Base-by-base conservation (phyloP, 352 stramenopile species). In the Phytopythium mirpurense region DNA sequence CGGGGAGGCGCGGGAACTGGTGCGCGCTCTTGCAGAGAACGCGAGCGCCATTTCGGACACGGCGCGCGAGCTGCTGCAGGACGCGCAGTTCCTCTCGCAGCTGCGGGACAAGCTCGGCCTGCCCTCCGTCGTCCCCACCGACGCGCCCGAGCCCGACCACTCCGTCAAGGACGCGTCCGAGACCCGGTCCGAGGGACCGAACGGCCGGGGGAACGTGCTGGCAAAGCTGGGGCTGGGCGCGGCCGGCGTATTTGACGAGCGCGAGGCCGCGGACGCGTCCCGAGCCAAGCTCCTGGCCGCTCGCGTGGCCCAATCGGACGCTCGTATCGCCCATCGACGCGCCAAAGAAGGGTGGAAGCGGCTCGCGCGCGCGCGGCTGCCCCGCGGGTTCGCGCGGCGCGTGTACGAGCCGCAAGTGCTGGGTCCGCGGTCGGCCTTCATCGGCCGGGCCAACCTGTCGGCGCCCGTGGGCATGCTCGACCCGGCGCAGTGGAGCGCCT, bases 321-420 rank as follows among this genome's bases (percentile, higher is more conserved):
- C n/a, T n/a, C n/a, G n/a, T n/a, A n/a, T n/a, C n/a, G n/a, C n/a
- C n/a, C n/a, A n/a, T n/a, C n/a, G n/a, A n/a, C n/a, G n/a, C n/a
- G n/a, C n/a, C n/a, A n/a, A n/a, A n/a, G n/a, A 88, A 58, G 82
- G 78, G 50, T 92, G 78, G 82, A 90, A 90, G 56, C 77, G 82
- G 1, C 68, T 92, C 2, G 84, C 87, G 54, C 62, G 59, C 0
- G 72, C 72, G 5, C 69, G 68, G 3, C 46, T 92, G 41, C 77
- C 82, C 0, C 63, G 55, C 9, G 75, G 74, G 51, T 92, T 92
- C 52, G 82, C 74, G 41, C 68, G 74, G 11, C 74, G 44, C 19
- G 78, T 88, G 53, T 89, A 89, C 41, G 52, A 41, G 7, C 42
- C 67, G 14, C 78, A 74, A 44, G 87, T 77, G 0, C 74, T 86